Conservation (phyloP, 129 eudicot genomes). For the Helianthus annuus region DNA sequence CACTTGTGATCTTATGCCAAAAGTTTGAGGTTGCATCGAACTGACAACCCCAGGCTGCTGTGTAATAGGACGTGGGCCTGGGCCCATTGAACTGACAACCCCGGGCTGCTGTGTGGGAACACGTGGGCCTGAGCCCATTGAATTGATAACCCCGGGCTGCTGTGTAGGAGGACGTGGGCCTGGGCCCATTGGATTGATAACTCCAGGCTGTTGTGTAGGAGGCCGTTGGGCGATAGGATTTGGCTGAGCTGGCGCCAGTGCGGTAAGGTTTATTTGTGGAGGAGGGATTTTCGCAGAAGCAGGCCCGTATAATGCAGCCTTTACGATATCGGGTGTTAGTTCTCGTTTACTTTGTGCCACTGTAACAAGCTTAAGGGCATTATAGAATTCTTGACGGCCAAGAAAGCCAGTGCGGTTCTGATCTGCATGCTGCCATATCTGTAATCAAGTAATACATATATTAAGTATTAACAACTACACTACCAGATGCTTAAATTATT, state of each 20-base stretch:
- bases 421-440: slow-evolving; percentile 98
- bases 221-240: slow-evolving; percentile 53
- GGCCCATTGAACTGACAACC: slow-evolving; percentile 36
- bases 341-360: slow-evolving; percentile 97
- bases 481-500: neutral
- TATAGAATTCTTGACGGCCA: slow-evolving; percentile 85
- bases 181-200: slow-evolving; percentile 40
- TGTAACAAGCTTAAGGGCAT: slow-evolving; percentile 91
- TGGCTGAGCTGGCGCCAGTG: slow-evolving; percentile 58
- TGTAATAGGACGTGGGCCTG: slow-evolving; percentile 43
- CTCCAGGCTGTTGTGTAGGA: slow-evolving; percentile 47
- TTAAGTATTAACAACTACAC: neutral
- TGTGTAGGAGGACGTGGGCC: slow-evolving; percentile 42
- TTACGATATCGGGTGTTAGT: slow-evolving; percentile 85
- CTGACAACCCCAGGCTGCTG: slow-evolving; percentile 49
- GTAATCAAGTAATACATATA: slow-evolving; percentile 32
- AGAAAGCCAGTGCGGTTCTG: slow-evolving; percentile 80
- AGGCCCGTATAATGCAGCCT: slow-evolving; percentile 85
- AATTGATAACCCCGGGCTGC: slow-evolving; percentile 40
- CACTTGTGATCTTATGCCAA: slow-evolving; percentile 65
- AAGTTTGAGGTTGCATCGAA: slow-evolving; percentile 52
- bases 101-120: slow-evolving; percentile 46
- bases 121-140: slow-evolving; percentile 48
- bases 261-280: slow-evolving; percentile 73
- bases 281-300: slow-evolving; percentile 93